Conservation (phyloP, 495 filamentous ascomycete genomes). For the Chaetomidium leptoderma region DNA sequence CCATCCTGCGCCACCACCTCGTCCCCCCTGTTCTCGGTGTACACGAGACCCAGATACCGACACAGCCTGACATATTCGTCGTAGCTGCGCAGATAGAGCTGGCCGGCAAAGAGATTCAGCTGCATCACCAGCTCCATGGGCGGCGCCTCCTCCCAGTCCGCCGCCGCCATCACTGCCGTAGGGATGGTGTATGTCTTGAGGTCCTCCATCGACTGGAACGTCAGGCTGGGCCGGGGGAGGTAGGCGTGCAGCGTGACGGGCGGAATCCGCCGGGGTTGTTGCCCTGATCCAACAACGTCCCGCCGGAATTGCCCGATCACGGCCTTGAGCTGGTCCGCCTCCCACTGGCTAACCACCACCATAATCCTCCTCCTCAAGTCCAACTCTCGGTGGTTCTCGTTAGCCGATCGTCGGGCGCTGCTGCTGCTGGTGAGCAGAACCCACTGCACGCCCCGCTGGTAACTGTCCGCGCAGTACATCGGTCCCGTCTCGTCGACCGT, state of each 20-base stretch:
- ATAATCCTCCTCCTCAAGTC: slow-evolving; percentile 35
- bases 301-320: too few species aligned
- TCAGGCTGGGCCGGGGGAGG: slow-evolving; percentile 47
- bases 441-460: slow-evolving; percentile 57
- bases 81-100: slow-evolving; percentile 55
- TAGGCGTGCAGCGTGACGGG: slow-evolving; percentile 54
- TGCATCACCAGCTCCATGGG: slow-evolving; percentile 39
- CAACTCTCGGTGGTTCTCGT: too few species aligned
- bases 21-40: slow-evolving; percentile 13
- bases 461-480: slow-evolving; percentile 52
- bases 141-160: slow-evolving; percentile 21
- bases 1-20: slow-evolving; percentile 42
- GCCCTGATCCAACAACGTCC: too few species aligned
- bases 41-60: slow-evolving; percentile 48
- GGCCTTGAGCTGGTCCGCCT: slow-evolving; percentile 56
- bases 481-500: slow-evolving; percentile 38
- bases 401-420: too few species aligned
- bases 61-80: slow-evolving; percentile 53
- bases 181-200: slow-evolving; percentile 42
- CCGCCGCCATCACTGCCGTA: too few species aligned
- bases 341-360: slow-evolving; percentile 60
- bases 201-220: slow-evolving; percentile 44
- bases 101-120: slow-evolving; percentile 64
- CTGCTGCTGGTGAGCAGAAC: slow-evolving; percentile 39
- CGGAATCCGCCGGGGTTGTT: too few species aligned